Conservation (phyloP, 371 early-diverging fungal genomes). For the Sporodiniella umbellata region DNA sequence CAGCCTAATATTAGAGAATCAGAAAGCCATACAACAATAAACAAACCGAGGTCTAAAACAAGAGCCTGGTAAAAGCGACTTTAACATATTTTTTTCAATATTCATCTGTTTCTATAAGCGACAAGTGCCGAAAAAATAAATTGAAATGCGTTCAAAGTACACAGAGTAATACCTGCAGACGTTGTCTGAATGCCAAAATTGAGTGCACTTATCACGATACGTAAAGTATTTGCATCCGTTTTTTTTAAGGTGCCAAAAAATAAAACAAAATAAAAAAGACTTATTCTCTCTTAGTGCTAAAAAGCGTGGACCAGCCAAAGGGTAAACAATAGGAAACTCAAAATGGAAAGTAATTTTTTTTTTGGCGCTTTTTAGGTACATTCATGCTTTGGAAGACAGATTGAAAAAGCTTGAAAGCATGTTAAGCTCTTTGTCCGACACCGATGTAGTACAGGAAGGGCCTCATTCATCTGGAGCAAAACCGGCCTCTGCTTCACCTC, state of each 20-base stretch:
- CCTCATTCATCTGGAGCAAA: background rate
- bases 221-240: conserved; percentile 4
- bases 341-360: background rate
- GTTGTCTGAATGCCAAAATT: conserved; percentile 15
- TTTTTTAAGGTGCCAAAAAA: no score
- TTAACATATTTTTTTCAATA: background rate
- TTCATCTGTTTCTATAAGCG: conserved; percentile 9
- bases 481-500: no score
- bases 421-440: background rate
- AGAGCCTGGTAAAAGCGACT: conserved; percentile 35
- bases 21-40: no score
- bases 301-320: conserved; percentile 64
- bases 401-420: conserved; percentile 66
- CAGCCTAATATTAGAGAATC: no score
- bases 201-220: conserved; percentile 33
- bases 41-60: background rate
- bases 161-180: conserved; percentile 18
- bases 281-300: conserved; percentile 18
- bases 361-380: conserved; percentile 30
- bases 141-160: conserved; percentile 21
- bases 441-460: background rate
- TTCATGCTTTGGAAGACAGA: conserved; percentile 64
- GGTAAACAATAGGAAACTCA: conserved; percentile 11
- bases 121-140: conserved; percentile 32
- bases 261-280: background rate